These are phyloP conservation scores for Paramarasmius palmivorus DNA, from an alignment of 1,284 basidiomycete genomes.

Conservation along the genomic window DNA sequence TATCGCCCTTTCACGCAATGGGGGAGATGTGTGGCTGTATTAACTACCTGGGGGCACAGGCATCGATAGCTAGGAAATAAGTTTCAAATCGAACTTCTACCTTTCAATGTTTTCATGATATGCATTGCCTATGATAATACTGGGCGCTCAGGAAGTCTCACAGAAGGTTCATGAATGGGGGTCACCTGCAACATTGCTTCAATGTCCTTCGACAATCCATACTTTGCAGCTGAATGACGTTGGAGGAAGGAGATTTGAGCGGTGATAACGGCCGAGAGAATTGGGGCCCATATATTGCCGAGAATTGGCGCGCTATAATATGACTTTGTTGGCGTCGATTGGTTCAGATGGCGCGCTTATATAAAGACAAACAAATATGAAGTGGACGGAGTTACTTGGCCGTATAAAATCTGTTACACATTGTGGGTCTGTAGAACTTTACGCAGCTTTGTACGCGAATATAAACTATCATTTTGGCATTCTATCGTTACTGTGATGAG, in stretches of 20 bases:
- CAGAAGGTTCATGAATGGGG: not conserved
- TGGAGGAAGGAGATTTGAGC: slow-evolving; percentile 45
- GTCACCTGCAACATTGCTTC: slow-evolving; percentile 45
- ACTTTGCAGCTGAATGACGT: slow-evolving; percentile 44
- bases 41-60: slow-evolving; percentile 3
- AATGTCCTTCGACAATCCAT: slow-evolving; percentile 43
- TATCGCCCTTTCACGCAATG: not conserved
- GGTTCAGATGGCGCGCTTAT: slow-evolving; percentile 27
- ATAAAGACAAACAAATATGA: not conserved
- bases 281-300: slow-evolving; percentile 41
- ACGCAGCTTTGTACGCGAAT: no score
- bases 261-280: slow-evolving; percentile 37
- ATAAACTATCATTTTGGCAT: no score
- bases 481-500: no score
- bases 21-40: not conserved
- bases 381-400: no score
- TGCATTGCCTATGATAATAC: not conserved
- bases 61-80: not conserved
- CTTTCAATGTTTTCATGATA: not conserved
- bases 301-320: slow-evolving; percentile 48
- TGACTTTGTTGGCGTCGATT: slow-evolving; percentile 28
- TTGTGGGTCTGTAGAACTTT: no score
- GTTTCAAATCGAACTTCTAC: not conserved
- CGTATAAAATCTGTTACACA: no score
- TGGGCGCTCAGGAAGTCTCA: no score